phyloP scores from a whole-genome alignment of 2,329 filamentous ascomycete species.

The Rutstroemia sydowiana region DNA sequence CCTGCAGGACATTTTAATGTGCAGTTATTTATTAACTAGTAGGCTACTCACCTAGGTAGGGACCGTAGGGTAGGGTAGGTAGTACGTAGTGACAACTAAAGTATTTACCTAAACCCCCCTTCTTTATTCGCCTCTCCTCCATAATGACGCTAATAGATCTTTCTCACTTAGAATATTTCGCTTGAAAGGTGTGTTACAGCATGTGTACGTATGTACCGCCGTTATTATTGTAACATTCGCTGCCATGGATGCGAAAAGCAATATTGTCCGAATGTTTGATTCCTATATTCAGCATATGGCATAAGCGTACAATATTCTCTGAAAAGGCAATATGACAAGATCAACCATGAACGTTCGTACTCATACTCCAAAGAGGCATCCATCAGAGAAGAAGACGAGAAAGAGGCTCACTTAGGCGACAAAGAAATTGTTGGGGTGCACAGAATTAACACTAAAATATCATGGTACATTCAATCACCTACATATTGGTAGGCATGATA shows the following conservation, averaged over 20 bases:
- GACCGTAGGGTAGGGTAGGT: no score
- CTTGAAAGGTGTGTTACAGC: neutral
- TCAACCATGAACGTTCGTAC: no score
- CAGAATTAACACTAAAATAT: neutral
- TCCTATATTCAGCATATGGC: no score
- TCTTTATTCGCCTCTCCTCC: neutral
- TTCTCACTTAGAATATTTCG: neutral
- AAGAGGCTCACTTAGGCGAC: neutral
- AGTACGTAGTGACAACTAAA: no score
- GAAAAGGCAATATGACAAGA: no score
- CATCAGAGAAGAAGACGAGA: neutral
- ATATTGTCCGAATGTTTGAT: neutral
- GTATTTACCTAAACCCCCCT: neutral
- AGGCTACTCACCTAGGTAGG: no score
- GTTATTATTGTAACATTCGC: neutral
- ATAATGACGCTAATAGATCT: neutral
- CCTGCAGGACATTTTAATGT: no score
- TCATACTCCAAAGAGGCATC: neutral
- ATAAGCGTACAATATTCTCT: no score
- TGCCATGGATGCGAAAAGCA: neutral
- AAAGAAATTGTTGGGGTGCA: conserved; percentile 2
- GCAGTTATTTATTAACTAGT: no score
- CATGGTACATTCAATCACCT: no score
- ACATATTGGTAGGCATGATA: no score
- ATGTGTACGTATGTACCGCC: no score